These are phyloP conservation scores for Peniophora sp. DNA, from an alignment of 1,284 basidiomycete species.

Conservation along the genomic window DNA sequence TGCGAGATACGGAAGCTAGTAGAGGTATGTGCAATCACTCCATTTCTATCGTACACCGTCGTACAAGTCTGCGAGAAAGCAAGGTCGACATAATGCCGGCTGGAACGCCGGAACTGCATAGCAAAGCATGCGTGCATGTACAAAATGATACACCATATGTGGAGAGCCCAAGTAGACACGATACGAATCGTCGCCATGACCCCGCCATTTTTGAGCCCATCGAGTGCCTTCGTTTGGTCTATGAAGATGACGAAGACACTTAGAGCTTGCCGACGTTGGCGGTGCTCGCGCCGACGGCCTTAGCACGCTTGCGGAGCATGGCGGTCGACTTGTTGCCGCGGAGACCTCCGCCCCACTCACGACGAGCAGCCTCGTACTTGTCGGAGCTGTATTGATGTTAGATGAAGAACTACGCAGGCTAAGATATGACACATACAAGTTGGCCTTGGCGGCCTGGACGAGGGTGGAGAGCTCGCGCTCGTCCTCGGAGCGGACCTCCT, in stretches of 20 bases:
- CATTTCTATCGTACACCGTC: too few species aligned
- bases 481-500: constrained; percentile 95
- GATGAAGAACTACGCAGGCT: neutral
- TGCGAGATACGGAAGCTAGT: too few species aligned
- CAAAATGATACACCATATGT: too few species aligned
- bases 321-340: constrained; percentile 90
- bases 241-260: constrained; percentile 6
- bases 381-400: constrained; percentile 56
- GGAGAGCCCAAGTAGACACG: too few species aligned
- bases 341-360: constrained; percentile 94
- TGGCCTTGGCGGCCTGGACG: constrained; percentile 92
- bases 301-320: constrained; percentile 92
- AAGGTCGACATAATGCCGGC: too few species aligned
- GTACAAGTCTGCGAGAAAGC: too few species aligned
- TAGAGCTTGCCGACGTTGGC: constrained; percentile 58
- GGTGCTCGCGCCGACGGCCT: constrained; percentile 70
- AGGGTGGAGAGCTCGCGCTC: constrained; percentile 89
- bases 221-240: too few species aligned
- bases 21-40: too few species aligned
- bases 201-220: too few species aligned
- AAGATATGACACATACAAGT: constrained; percentile 60
- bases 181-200: too few species aligned
- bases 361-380: constrained; percentile 89
- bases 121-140: too few species aligned
- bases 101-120: too few species aligned